Evolutionary conservation across 2,329 filamentous ascomycete genomes (phyloP).

Genomic region (Penicillium sp.): DNA sequence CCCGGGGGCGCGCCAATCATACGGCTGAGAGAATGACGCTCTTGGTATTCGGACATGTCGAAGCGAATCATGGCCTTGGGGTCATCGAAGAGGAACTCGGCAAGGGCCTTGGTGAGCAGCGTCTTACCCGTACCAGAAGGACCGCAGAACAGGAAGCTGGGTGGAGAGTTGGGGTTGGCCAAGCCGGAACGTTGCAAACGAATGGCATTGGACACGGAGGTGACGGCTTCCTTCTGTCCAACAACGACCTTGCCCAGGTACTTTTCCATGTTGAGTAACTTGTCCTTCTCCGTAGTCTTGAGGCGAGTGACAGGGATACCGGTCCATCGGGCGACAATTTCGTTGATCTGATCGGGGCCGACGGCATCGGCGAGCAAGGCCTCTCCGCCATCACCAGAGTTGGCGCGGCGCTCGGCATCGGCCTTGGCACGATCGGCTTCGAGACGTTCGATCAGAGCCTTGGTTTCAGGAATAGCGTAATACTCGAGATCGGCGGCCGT

Average conservation of each 20-base stretch:
- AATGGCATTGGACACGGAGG: constrained; percentile 91
- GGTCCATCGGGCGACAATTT: constrained; percentile 96
- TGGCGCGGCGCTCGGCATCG: constrained; percentile 59
- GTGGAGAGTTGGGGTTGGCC: constrained; percentile 90
- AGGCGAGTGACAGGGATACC: constrained; percentile 93
- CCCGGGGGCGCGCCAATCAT: constrained; percentile 98
- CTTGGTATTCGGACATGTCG: constrained; percentile 99
- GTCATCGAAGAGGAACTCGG: constrained; percentile 97
- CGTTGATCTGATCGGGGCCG: constrained; percentile 96
- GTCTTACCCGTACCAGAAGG: constrained; percentile 98
- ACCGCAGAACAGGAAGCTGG: constrained; percentile 97
- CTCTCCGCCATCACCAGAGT: constrained; percentile 56
- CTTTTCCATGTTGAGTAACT: constrained; percentile 95
- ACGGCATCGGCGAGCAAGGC: constrained; percentile 86
- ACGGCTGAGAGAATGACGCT: constrained; percentile 86
- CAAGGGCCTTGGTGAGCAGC: constrained; percentile 88
- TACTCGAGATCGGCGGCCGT: constrained; percentile 93
- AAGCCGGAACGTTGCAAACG: constrained; percentile 91
- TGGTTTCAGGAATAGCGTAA: constrained; percentile 92
- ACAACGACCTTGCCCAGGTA: constrained; percentile 78
- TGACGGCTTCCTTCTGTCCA: constrained; percentile 89
- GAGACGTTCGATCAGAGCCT: constrained; percentile 69
- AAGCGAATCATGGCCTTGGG: constrained; percentile 97
- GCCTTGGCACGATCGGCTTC: constrained; percentile 74
- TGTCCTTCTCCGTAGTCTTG: constrained; percentile 94